phyloP scores from a whole-genome alignment of 768 basidiomycete species.

The Cantharellus anzutake region DNA sequence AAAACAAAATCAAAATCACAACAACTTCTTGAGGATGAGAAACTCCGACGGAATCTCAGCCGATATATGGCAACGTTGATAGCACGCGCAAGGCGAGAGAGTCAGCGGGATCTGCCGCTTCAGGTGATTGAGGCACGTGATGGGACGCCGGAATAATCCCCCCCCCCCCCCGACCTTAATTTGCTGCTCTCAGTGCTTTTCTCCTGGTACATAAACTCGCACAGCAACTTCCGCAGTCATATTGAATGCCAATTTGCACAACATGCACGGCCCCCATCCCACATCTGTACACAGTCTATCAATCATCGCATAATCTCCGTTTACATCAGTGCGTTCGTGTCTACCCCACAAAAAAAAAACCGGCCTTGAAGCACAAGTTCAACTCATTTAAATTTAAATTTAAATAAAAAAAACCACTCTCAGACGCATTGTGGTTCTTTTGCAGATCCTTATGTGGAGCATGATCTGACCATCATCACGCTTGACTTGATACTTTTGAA shows the following conservation, averaged over 20 bases:
- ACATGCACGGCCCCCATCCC: conserved; percentile 45
- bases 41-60: too few relatives aligned
- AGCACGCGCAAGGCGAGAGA: too few relatives aligned
- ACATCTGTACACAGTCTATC: conserved; percentile 66
- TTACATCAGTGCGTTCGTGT: conserved; percentile 62
- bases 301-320: conserved; percentile 56
- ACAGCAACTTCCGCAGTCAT: too few relatives aligned
- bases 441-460: conserved; percentile 77
- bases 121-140: too few relatives aligned
- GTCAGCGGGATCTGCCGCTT: too few relatives aligned
- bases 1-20: too few relatives aligned
- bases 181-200: too few relatives aligned
- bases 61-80: too few relatives aligned
- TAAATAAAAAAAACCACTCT: not conserved
- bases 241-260: conserved; percentile 21
- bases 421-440: conserved; percentile 27
- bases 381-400: not conserved
- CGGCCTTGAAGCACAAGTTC: not conserved
- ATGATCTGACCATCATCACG: conserved; percentile 50
- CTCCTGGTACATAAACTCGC: too few relatives aligned
- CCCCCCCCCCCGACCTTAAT: too few relatives aligned
- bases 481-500: conserved; percentile 72
- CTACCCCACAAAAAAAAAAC: conserved; percentile 8
- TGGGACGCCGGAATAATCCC: too few relatives aligned
- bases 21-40: too few relatives aligned